Percentiles rank a stretch among this genome's conserved stretches.
These are phyloP conservation scores for Kalanchoe fedtschenkoi DNA, from an alignment of 164 flowering plant species.

Conservation along the genomic window DNA sequence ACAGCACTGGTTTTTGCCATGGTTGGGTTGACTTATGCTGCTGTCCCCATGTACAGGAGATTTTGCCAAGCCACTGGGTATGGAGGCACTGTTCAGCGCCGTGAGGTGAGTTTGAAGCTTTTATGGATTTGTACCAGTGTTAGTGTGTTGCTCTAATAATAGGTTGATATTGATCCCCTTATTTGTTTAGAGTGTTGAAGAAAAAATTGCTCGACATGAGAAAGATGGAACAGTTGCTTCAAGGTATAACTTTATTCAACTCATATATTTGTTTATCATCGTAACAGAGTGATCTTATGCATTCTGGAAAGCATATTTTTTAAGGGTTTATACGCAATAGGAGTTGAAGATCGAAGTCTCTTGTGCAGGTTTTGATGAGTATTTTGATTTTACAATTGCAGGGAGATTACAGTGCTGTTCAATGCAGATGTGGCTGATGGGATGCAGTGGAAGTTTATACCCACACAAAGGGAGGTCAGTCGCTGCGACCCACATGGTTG, in stretches of 20 bases:
- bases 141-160: neutral
- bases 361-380: neutral
- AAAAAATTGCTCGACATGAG: conserved; percentile 85
- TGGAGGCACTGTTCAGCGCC: conserved; percentile 87
- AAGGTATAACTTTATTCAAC: conserved; percentile 31
- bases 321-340: neutral
- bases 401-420: conserved; percentile 89
- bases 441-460: conserved; percentile 92
- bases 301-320: neutral
- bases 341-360: neutral
- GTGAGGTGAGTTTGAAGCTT: conserved; percentile 41
- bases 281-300: neutral
- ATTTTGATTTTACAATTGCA: conserved; percentile 13
- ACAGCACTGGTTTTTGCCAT: conserved; percentile 58
- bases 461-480: conserved; percentile 86
- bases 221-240: conserved; percentile 59
- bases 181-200: conserved; percentile 66
- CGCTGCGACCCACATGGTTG: neutral
- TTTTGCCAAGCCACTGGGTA: conserved; percentile 95
- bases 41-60: conserved; percentile 83
- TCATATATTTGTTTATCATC: neutral
- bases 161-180: neutral
- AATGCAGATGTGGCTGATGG: conserved; percentile 98
- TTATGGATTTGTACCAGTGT: neutral
- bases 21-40: conserved; percentile 88